These are phyloP conservation scores for Tricholomella constricta DNA, from an alignment of 768 basidiomycete genomes.

Conservation along the genomic window DNA sequence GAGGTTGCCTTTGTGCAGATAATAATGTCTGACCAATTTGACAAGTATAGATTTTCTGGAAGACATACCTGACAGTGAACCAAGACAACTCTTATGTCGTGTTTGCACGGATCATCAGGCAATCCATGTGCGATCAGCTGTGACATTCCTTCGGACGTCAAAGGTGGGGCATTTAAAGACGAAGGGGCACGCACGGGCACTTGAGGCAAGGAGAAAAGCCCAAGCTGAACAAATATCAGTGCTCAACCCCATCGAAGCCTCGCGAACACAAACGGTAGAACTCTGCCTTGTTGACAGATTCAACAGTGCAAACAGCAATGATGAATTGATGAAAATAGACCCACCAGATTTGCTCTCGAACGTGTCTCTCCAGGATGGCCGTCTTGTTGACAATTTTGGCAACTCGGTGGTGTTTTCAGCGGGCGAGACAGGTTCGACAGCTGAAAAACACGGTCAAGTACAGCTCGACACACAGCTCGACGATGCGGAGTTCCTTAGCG, in stretches of 20 bases:
- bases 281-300: not conserved
- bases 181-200: not conserved
- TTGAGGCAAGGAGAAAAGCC: no score
- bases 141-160: not conserved
- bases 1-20: not conserved
- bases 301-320: not conserved
- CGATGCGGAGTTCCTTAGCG: no score
- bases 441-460: no score
- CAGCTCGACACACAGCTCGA: no score
- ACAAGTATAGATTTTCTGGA: not conserved
- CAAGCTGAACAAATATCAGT: no score
- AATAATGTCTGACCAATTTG: not conserved
- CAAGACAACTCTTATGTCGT: not conserved
- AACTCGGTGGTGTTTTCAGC: not conserved
- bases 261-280: not conserved
- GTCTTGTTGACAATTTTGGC: not conserved
- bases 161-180: not conserved
- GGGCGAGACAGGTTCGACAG: not conserved
- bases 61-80: not conserved
- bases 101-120: not conserved
- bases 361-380: not conserved
- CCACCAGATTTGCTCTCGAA: not conserved
- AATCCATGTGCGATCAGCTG: not conserved
- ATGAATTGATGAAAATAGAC: not conserved
- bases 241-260: not conserved